A percentile compares a stretch with the other conserved stretches of the same genome.
phyloP scores from a whole-genome alignment of 768 basidiomycete genomes.

The Tulasnella sp. region DNA sequence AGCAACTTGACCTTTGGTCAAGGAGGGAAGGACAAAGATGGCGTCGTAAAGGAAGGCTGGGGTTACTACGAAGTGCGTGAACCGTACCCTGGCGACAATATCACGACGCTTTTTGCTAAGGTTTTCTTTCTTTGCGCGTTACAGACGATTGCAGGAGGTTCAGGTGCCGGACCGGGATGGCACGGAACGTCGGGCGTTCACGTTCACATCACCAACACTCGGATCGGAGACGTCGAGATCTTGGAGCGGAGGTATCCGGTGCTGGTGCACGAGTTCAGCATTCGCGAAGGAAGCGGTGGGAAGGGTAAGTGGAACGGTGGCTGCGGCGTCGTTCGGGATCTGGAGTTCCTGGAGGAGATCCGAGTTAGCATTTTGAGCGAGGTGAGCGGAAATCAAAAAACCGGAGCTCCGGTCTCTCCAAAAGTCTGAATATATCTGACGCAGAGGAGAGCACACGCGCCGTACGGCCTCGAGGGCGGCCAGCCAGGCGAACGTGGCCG shows the following conservation, averaged over 20 bases:
- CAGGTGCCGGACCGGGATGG: slow-evolving; percentile 85
- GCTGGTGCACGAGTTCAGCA: slow-evolving; percentile 77
- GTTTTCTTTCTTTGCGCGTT: not conserved
- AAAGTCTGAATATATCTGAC: not conserved
- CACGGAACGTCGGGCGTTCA: slow-evolving; percentile 92
- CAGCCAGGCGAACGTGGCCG: slow-evolving; percentile 64
- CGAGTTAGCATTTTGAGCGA: slow-evolving; percentile 88
- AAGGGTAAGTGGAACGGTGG: slow-evolving; percentile 72
- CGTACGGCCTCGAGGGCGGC: slow-evolving; percentile 84
- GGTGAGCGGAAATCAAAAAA: slow-evolving; percentile 43
- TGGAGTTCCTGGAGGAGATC: slow-evolving; percentile 76
- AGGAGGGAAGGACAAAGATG: slow-evolving; percentile 81
- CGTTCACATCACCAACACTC: slow-evolving; percentile 89
- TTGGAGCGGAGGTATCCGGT: slow-evolving; percentile 91
- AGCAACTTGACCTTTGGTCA: slow-evolving; percentile 87
- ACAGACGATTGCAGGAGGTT: slow-evolving; percentile 90
- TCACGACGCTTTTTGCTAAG: not conserved
- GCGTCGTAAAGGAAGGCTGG: slow-evolving; percentile 74
- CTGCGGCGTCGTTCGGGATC: slow-evolving; percentile 76
- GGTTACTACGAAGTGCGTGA: slow-evolving; percentile 73
- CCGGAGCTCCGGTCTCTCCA: not conserved
- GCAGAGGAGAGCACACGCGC: slow-evolving; percentile 77
- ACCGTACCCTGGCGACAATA: not conserved
- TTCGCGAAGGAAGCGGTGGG: slow-evolving; percentile 68
- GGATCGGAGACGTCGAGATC: slow-evolving; percentile 91